A percentile compares a stretch with the other conserved stretches of the same genome.
These are phyloP conservation scores for Kregervanrija pseudodelftensis DNA, from an alignment of 805 yeast species.

Conservation along the genomic window DNA sequence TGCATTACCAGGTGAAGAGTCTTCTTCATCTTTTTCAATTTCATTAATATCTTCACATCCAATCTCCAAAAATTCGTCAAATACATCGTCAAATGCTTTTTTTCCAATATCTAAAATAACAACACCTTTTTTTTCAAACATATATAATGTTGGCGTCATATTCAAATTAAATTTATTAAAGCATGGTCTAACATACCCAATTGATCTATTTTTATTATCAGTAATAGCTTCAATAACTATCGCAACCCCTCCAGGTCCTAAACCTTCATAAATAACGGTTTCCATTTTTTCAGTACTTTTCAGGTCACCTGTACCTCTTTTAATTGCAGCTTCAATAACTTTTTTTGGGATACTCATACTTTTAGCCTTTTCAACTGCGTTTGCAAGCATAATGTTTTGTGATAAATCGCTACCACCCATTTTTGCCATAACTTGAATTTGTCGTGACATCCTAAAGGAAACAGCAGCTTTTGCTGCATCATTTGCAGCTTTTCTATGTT, in stretches of 20 bases:
- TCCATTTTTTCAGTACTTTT: slow-evolving; percentile 39
- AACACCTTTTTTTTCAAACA: slow-evolving; percentile 75
- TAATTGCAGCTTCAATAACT: slow-evolving; percentile 81
- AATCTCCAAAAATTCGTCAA: slow-evolving; percentile 68
- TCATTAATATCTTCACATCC: slow-evolving; percentile 68
- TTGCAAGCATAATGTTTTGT: slow-evolving; percentile 52
- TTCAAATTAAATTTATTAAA: slow-evolving; percentile 58
- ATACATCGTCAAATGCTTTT: slow-evolving; percentile 48
- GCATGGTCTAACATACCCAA: slow-evolving; percentile 66
- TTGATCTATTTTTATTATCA: slow-evolving; percentile 79
- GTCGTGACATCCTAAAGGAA: slow-evolving; percentile 63
- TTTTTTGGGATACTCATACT: slow-evolving; percentile 72
- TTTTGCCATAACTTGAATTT: slow-evolving; percentile 71
- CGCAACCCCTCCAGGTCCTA: slow-evolving; percentile 91
- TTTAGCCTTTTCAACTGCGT: slow-evolving; percentile 73
- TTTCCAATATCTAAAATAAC: slow-evolving; percentile 42
- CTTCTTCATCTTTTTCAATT: slow-evolving; percentile 15
- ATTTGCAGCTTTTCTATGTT: slow-evolving; percentile 89
- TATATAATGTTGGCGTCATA: slow-evolving; percentile 68
- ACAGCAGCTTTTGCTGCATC: slow-evolving; percentile 71
- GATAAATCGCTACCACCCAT: slow-evolving; percentile 62
- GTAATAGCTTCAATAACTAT: slow-evolving; percentile 81
- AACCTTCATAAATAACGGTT: slow-evolving; percentile 70
- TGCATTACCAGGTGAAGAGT: slow-evolving; percentile 1
- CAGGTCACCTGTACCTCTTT: slow-evolving; percentile 71